Base-by-base conservation (phyloP, 495 filamentous ascomycete species). In the Choiromyces venosus region DNA sequence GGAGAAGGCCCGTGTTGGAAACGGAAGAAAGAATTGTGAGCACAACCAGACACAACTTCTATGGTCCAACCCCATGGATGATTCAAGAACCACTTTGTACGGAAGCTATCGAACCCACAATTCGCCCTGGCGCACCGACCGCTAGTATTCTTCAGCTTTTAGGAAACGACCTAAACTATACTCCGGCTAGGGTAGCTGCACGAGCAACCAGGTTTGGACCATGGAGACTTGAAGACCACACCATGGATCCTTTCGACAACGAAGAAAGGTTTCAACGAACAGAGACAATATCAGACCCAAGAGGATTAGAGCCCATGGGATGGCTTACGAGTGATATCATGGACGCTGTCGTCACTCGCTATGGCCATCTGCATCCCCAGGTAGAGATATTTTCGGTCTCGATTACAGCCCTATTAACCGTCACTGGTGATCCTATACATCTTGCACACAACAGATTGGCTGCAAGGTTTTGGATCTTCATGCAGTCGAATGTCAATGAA, bases 401-500 rank as follows among this genome's bases (percentile, higher is more conserved):
- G 4, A 10, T 61, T 33, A 61, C 52, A 61, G 25, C 52, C 52
- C 33, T 61, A 33, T 33, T 61, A 61, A 1, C 52, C 52, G 52
- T 61, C 25, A 61, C 52, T 12, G 25, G 52, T 5, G 52, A 61
- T 33, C 25, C 25, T 18, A 29, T 4, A 5, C 52, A 61, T 4
- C 52, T 61, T 4, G 12, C 25, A 1, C 3, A 29, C 4, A 33
- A 12, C 52, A 25, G 52, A 29, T 33, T 61, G 10, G 52, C 4
- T 5, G 52, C 52, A 18, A 61, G 52, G 25, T 74, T 74, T 40
- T 74, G 72, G 72, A 37, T 74, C n/a, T 74, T 74, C 42, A 52
- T 42, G 12, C 72, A 74, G 38, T 64, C 39, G 25, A 38, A 74
- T 40, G 8, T 65, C 4, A 3, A 29, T 25, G 52, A 9, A 61